These are phyloP conservation scores for Hortiboletus campestris DNA, from an alignment of 768 basidiomycete species.

Conservation along the genomic window DNA sequence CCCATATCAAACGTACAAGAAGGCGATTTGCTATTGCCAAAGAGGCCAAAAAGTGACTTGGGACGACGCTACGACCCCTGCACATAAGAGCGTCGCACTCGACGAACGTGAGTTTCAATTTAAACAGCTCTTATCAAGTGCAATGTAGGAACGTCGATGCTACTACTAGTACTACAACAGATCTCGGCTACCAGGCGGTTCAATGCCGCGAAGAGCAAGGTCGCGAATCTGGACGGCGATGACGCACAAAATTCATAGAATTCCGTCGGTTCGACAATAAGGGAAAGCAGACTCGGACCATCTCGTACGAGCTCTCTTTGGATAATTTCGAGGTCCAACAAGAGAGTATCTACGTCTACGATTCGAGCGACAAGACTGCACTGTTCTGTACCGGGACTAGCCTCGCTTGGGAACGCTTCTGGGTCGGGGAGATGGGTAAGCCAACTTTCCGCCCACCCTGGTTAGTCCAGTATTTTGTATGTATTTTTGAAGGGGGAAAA, in stretches of 20 bases:
- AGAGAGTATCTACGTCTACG: constrained; percentile 59
- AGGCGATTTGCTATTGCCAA: too few relatives aligned
- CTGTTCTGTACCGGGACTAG: constrained; percentile 58
- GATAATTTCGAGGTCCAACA: constrained; percentile 46
- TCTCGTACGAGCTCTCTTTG: constrained; percentile 50
- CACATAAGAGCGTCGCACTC: too few relatives aligned
- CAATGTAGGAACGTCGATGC: not conserved
- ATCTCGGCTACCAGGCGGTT: constrained; percentile 51
- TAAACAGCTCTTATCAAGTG: too few relatives aligned
- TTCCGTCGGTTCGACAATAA: not conserved
- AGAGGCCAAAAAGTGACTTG: too few relatives aligned
- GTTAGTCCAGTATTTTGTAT: constrained; percentile 33
- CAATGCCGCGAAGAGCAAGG: constrained; percentile 64
- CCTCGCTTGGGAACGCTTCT: constrained; percentile 57
- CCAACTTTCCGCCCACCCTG: constrained; percentile 46
- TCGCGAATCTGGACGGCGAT: constrained; percentile 41
- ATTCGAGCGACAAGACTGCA: constrained; percentile 51
- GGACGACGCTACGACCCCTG: too few relatives aligned
- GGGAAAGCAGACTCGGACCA: constrained; percentile 25
- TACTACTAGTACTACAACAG: too few relatives aligned
- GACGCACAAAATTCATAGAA: constrained; percentile 3
- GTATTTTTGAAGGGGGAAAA: not conserved
- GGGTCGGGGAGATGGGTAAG: constrained; percentile 55
- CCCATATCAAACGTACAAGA: too few relatives aligned
- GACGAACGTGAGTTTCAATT: too few relatives aligned